Percentiles rank a stretch among this genome's conserved stretches.
phyloP scores from a whole-genome alignment of 2,329 filamentous ascomycete species.

The Colletotrichum lini region DNA sequence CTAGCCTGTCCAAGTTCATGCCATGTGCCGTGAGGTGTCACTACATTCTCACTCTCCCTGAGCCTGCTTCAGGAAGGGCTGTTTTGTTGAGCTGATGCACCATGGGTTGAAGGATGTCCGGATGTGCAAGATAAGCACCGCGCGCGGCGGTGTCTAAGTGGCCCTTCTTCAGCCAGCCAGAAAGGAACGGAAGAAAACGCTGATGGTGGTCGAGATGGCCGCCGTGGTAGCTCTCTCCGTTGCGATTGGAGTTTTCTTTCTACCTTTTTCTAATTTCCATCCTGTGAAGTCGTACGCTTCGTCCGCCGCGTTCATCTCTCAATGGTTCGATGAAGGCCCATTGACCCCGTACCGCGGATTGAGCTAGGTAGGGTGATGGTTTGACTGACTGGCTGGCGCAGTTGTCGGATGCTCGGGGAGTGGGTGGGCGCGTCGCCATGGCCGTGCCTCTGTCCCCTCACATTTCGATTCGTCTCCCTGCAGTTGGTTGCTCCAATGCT shows the following conservation, averaged over 20 bases:
- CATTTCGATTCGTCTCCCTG: constrained; percentile 31
- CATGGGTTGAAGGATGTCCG: constrained; percentile 3
- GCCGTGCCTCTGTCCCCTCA: constrained; percentile 20
- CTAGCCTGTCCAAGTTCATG: constrained; percentile 31
- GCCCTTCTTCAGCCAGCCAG: constrained; percentile 11
- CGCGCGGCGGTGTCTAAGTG: constrained; percentile 31
- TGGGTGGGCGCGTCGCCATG: constrained; percentile 5
- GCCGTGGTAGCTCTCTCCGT: constrained; percentile 8
- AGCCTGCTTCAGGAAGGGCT: constrained; percentile 5
- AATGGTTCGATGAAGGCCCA: constrained; percentile 11
- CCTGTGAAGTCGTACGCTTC: neutral
- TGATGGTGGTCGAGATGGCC: neutral
- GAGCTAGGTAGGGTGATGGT: neutral
- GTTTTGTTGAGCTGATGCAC: constrained; percentile 37
- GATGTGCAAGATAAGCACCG: constrained; percentile 33
- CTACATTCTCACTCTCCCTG: constrained; percentile 34
- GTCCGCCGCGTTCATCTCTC: constrained; percentile 7
- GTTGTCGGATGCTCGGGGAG: neutral
- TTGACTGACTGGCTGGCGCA: constrained; percentile 14
- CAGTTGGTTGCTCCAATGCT: constrained; percentile 1
- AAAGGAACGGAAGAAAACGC: constrained; percentile 15
- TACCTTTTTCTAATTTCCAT: constrained; percentile 14
- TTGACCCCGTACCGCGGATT: constrained; percentile 19
- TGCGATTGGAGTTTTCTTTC: constrained; percentile 5
- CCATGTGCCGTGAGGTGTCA: constrained; percentile 39